phyloP scores from a whole-genome alignment of 805 yeast genomes.

The Metschnikowia colocasiae region DNA sequence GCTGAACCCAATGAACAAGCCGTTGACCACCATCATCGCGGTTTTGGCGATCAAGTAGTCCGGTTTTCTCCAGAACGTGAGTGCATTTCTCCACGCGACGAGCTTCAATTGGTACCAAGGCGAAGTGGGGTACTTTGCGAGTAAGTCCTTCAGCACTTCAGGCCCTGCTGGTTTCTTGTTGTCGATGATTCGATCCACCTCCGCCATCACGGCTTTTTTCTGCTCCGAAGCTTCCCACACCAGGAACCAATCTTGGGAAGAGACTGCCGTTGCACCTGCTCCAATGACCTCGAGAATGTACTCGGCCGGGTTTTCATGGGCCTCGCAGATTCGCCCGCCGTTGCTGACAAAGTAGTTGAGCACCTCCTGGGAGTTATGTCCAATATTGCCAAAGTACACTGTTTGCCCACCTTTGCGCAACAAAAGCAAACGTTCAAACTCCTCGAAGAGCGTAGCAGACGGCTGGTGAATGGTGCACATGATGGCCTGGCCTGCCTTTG shows the following conservation, averaged over 20 bases:
- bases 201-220: slow-evolving; percentile 59
- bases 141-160: neutral
- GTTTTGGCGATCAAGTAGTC: neutral
- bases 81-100: neutral
- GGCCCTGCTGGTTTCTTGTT: neutral
- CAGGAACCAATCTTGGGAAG: slow-evolving; percentile 10
- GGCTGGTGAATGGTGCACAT: slow-evolving; percentile 56
- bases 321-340: slow-evolving; percentile 8
- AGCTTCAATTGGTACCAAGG: neutral
- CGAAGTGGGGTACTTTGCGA: neutral
- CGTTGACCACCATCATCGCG: neutral
- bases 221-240: slow-evolving; percentile 10
- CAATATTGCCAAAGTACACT: slow-evolving; percentile 14
- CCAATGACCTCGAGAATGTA: slow-evolving; percentile 15
- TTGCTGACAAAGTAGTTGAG: slow-evolving; percentile 11
- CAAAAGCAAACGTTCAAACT: slow-evolving; percentile 64
- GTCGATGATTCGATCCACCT: slow-evolving; percentile 28
- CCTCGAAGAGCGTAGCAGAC: slow-evolving; percentile 40
- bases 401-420: slow-evolving; percentile 15
- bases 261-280: slow-evolving; percentile 11
- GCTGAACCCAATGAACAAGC: neutral
- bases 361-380: slow-evolving; percentile 7
- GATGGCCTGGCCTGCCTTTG: slow-evolving; percentile 51
- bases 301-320: slow-evolving; percentile 14
- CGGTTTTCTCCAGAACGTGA: neutral